These are phyloP conservation scores for Larix sibirica DNA, from an alignment of 83 land plant genomes.

Conservation along the genomic window DNA sequence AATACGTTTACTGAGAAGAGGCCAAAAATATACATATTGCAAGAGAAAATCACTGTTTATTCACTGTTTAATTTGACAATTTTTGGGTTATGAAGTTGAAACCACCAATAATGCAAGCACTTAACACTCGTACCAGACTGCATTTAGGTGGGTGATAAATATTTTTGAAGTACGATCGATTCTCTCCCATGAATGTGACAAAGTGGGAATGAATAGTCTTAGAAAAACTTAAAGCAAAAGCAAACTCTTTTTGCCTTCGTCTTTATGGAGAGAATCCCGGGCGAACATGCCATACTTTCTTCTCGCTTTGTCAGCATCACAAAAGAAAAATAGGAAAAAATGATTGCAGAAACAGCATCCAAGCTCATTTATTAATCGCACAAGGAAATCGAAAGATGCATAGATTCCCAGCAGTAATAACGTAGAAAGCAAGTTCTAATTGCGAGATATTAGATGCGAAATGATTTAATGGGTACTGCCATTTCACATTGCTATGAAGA, in stretches of 20 bases:
- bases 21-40: no score
- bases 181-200: neutral
- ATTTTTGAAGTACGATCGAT: neutral
- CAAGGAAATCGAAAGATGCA: neutral
- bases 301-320: neutral
- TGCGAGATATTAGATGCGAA: neutral
- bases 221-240: neutral
- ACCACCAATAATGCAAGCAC: neutral
- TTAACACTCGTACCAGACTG: neutral
- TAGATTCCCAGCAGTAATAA: neutral
- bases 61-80: no score
- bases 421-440: neutral
- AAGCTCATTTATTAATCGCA: neutral
- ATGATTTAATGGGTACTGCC: neutral
- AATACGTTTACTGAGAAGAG: no score
- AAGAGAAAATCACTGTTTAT: no score
- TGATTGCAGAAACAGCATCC: neutral
- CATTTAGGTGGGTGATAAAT: neutral
- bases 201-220: neutral
- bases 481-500: no score
- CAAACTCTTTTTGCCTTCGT: neutral
- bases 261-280: neutral
- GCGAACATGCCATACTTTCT: neutral
- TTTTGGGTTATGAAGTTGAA: neutral
- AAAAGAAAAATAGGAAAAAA: neutral